These are phyloP conservation scores for Bruguiera parviflora DNA, from an alignment of 345 rosid genomes.

Conservation along the genomic window DNA sequence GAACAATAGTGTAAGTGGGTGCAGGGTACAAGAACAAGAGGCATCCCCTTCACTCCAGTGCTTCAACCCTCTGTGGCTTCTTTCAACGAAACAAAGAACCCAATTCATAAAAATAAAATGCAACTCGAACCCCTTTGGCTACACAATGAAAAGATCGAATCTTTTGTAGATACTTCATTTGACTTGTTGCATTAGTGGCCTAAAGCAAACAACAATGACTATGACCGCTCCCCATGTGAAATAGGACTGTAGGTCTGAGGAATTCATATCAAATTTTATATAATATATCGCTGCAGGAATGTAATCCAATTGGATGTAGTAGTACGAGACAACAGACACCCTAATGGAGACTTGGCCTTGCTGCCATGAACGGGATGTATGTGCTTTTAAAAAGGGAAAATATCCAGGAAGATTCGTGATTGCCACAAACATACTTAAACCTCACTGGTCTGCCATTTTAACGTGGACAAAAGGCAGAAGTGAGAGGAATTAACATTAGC, in stretches of 20 bases:
- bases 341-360: too few species aligned
- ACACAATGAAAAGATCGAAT: too few species aligned
- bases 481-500: constrained; percentile 11
- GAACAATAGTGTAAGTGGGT: too few species aligned
- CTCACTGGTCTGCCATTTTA: constrained; percentile 34
- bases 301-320: not conserved
- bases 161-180: not conserved
- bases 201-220: constrained; percentile 12
- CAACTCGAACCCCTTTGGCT: too few species aligned
- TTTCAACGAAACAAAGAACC: too few species aligned
- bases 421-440: constrained; percentile 14
- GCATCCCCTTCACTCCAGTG: too few species aligned
- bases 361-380: constrained; percentile 21
- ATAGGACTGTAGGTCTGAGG: not conserved
- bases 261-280: not conserved
- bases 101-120: too few species aligned
- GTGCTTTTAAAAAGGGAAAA: constrained; percentile 22
- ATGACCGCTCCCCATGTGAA: constrained; percentile 29
- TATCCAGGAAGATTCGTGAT: constrained; percentile 16
- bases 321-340: too few species aligned
- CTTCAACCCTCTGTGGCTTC: too few species aligned
- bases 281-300: not conserved
- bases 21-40: too few species aligned
- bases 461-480: constrained; percentile 17
- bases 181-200: constrained; percentile 14